Evolutionary conservation across 2,329 filamentous ascomycete species (phyloP), one percentile per base, ranked within the genome.

Genomic region (Amauroascus verrucosus): DNA sequence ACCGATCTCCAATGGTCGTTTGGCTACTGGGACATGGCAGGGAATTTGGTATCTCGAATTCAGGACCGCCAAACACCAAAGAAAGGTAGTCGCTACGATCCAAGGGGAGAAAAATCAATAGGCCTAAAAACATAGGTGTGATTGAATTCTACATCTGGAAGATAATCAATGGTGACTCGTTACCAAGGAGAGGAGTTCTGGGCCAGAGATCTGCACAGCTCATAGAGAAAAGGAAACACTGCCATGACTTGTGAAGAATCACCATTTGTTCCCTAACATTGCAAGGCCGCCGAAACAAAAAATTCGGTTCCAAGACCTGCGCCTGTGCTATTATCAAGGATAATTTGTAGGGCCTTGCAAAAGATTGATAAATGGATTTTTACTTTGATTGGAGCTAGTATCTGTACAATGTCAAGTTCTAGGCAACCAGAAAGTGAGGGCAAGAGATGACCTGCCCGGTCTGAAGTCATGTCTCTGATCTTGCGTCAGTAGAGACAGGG

Each of bases 31-130:
- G 1, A 84, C 81, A 14, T 77, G 74, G 74, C 73, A 75, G 59
- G 82, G 93, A 0, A 91, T 97, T 56, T 97, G 88, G 86, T 95
- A 94, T 69, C 73, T 96, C 59, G 93, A 97, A 71, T 97, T 97
- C 67, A 78, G 91, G 54, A 79, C 75, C 2, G 75, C 75, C 61
- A 88, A 81, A 70, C 90, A 96, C 70, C 76, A 81, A 58, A 80
- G 93, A 63, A 86, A 82, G 66, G 80, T 97, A 11, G 84, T 98
- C 57, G 91, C 91, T 51, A 97, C 93, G 1, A 94, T 97, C 57
- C 90, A 97, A 70, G 93, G 91, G 41, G 86, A 96, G 73, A 82
- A 79, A 37, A 45, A 24, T 30, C 30, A 16, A 35, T 51, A 51
- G 20, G 16, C 1, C 7, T 18, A 5, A 22, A n/a, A 6, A 16